Percentiles rank a stretch among this genome's conserved stretches.
phyloP scores from a whole-genome alignment of 2,329 filamentous ascomycete genomes.

The Xylariales sp. region DNA sequence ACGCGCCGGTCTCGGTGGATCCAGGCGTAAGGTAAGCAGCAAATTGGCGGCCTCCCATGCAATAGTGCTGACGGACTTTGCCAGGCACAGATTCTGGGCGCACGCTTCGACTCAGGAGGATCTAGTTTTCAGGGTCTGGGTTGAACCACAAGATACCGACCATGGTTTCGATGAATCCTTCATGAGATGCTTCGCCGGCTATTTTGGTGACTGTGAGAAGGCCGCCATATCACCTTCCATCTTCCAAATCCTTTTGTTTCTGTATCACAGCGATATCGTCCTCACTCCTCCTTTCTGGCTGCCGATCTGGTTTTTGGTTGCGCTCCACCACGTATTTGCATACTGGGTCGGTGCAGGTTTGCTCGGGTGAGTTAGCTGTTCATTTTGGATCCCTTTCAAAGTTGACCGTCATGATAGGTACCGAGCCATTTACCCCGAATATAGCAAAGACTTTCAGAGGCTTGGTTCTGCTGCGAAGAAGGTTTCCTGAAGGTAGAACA shows the following conservation, averaged over 20 bases:
- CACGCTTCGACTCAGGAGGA: constrained; percentile 11
- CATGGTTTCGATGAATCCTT: constrained; percentile 13
- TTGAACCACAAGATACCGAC: constrained; percentile 12
- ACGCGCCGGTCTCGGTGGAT: constrained; percentile 10
- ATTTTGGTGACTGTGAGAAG: constrained; percentile 13
- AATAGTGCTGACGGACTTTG: neutral
- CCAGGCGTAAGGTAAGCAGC: constrained; percentile 12
- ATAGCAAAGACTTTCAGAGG: neutral
- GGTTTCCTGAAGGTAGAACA: too few species aligned
- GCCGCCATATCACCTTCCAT: constrained; percentile 10
- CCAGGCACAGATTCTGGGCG: constrained; percentile 17
- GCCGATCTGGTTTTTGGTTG: constrained; percentile 12
- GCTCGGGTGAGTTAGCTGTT: constrained; percentile 8
- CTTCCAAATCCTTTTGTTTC: constrained; percentile 15
- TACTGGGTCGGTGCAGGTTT: constrained; percentile 9
- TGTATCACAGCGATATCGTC: constrained; percentile 11
- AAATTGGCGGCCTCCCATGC: neutral
- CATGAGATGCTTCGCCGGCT: constrained; percentile 15
- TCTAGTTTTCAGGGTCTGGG: constrained; percentile 15
- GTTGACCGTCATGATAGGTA: neutral
- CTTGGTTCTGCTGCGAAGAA: too few species aligned
- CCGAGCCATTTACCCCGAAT: neutral
- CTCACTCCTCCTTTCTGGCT: constrained; percentile 15
- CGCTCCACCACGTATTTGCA: constrained; percentile 10
- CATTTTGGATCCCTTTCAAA: neutral